Percentiles rank a stretch among this genome's conserved stretches.
phyloP scores from a whole-genome alignment of 1,284 basidiomycete species.

The Porogramme epimiltina region DNA sequence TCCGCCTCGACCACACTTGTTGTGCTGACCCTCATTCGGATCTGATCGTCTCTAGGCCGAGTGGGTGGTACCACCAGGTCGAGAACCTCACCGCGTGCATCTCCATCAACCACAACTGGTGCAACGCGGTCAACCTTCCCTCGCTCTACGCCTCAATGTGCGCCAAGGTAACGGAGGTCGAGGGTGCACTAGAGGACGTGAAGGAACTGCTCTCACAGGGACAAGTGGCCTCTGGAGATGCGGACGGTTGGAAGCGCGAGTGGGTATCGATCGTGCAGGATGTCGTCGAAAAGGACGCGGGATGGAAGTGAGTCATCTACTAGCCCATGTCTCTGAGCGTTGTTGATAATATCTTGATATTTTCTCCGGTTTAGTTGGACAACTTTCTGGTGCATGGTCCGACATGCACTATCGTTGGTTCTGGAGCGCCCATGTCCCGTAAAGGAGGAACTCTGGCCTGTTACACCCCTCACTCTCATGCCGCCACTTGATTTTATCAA shows the following conservation, averaged over 20 bases:
- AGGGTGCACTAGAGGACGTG: constrained; percentile 33
- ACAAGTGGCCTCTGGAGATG: not conserved
- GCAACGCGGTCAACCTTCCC: constrained; percentile 33
- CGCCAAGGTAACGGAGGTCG: constrained; percentile 32
- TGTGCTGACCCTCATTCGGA: not conserved
- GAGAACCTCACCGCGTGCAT: constrained; percentile 34
- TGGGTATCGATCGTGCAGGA: constrained; percentile 34
- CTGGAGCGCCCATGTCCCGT: not conserved
- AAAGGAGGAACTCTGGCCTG: constrained; percentile 19
- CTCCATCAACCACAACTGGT: constrained; percentile 38
- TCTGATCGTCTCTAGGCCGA: too few relatives aligned
- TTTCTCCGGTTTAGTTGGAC: constrained; percentile 24
- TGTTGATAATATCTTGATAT: not conserved
- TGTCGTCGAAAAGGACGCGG: constrained; percentile 36
- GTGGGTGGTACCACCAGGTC: constrained; percentile 37
- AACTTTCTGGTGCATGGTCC: constrained; percentile 35
- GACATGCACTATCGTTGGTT: constrained; percentile 23
- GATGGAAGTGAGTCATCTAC: constrained; percentile 31
- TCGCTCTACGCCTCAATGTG: constrained; percentile 35
- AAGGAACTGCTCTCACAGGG: constrained; percentile 26
- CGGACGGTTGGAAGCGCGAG: constrained; percentile 25
- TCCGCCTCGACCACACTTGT: not conserved
- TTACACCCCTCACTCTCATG: constrained; percentile 22
- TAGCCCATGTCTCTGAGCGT: not conserved
- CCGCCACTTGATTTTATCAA: constrained; percentile 22